A percentile compares a stretch with the other conserved stretches of the same genome.
Conservation (phyloP, 257 asterid genomes). For the Rauvolfia tetraphylla region DNA sequence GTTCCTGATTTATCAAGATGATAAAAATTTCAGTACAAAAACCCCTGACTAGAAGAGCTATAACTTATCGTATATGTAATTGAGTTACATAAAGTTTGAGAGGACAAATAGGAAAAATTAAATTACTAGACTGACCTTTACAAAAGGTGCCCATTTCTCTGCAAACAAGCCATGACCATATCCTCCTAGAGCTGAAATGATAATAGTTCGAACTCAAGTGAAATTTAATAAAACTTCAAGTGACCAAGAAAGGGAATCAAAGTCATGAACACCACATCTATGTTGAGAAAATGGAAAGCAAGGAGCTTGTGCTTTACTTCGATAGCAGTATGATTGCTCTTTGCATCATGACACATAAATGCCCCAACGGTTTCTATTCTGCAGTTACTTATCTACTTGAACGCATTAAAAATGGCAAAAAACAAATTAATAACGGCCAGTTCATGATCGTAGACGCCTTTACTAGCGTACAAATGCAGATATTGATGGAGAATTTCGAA, state of each 20-base stretch:
- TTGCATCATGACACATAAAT: not conserved
- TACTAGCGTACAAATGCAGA: not conserved
- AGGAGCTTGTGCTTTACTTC: not conserved
- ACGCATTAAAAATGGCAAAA: not conserved
- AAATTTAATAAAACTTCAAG: not conserved
- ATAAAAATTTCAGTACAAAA: not conserved
- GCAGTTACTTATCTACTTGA: not conserved
- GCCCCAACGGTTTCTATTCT: not conserved
- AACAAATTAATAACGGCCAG: not conserved
- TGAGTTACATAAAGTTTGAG: not conserved
- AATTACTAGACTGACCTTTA: constrained; percentile 40
- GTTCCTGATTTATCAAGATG: constrained; percentile 53
- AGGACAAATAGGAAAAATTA: not conserved
- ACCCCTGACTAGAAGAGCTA: not conserved
- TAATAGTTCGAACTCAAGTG: not conserved
- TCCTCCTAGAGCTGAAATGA: constrained; percentile 86
- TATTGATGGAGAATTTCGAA: not conserved
- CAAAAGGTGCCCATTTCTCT: constrained; percentile 94
- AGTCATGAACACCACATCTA: not conserved
- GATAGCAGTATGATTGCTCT: no score
- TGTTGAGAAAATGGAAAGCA: not conserved
- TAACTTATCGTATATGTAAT: not conserved
- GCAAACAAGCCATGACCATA: constrained; percentile 75
- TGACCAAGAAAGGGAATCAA: not conserved
- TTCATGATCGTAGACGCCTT: not conserved